phyloP scores from a whole-genome alignment of 2,329 filamentous ascomycete genomes.

The Trichophyton benhamiae region DNA sequence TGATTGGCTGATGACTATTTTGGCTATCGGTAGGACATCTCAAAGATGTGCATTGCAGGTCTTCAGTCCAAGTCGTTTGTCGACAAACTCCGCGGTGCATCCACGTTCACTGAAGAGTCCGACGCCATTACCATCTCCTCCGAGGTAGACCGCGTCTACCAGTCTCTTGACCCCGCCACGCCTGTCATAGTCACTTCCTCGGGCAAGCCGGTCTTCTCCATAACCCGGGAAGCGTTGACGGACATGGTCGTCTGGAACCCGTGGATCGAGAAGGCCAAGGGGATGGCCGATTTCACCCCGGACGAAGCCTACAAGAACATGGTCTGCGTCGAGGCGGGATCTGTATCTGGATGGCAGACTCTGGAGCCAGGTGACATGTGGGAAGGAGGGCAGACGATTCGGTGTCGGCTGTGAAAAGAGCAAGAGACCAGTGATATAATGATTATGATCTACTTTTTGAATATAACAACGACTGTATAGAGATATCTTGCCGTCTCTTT shows the following conservation, averaged over 20 bases:
- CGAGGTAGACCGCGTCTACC: slow-evolving; percentile 85
- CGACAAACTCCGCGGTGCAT: slow-evolving; percentile 66
- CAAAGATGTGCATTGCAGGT: slow-evolving; percentile 57
- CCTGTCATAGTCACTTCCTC: slow-evolving; percentile 40
- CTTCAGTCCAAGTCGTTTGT: slow-evolving; percentile 64
- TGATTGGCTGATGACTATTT: neutral
- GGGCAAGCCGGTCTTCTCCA: slow-evolving; percentile 51
- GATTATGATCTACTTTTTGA: neutral
- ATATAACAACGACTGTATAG: neutral
- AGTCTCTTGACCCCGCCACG: slow-evolving; percentile 42
- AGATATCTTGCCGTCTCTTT: neutral
- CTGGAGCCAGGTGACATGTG: slow-evolving; percentile 66
- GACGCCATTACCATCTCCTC: slow-evolving; percentile 55
- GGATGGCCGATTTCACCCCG: slow-evolving; percentile 76
- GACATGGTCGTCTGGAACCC: slow-evolving; percentile 97
- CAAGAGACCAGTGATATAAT: neutral
- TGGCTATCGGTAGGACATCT: slow-evolving; percentile 54
- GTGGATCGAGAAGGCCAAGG: slow-evolving; percentile 71
- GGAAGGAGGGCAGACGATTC: slow-evolving; percentile 50
- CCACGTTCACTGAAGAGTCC: slow-evolving; percentile 52
- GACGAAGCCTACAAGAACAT: slow-evolving; percentile 86
- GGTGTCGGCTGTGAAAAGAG: slow-evolving; percentile 24
- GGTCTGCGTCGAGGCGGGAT: slow-evolving; percentile 86
- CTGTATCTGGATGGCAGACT: slow-evolving; percentile 68
- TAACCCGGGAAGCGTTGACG: slow-evolving; percentile 71